A percentile compares a stretch with the other conserved stretches of the same genome.
Conservation (phyloP, 1,284 basidiomycete species). For the Heterobasidion occidentale region DNA sequence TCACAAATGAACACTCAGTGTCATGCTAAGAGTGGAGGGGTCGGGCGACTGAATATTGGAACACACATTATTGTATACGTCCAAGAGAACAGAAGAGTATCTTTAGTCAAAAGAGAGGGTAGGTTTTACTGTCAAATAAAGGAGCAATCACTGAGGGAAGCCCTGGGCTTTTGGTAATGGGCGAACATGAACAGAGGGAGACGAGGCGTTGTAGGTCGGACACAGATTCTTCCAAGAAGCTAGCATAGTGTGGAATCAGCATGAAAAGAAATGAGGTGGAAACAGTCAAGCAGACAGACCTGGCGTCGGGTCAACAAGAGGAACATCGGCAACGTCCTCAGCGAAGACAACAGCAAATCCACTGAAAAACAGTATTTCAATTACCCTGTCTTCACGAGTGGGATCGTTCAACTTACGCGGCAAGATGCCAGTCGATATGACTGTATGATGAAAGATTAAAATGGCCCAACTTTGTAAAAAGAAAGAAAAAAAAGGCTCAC, state of each 20-base stretch:
- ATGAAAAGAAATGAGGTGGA: not conserved
- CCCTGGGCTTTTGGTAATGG: no score
- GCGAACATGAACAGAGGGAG: no score
- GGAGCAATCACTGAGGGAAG: no score
- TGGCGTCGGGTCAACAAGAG: not conserved
- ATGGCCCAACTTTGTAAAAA: not conserved
- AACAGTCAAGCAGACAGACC: not conserved
- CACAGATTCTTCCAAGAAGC: not conserved
- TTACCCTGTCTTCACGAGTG: not conserved
- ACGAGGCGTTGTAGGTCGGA: not conserved
- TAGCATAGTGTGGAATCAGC: not conserved
- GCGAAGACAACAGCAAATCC: not conserved
- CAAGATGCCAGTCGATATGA: constrained; percentile 5
- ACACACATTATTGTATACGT: no score
- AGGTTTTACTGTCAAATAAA: no score
- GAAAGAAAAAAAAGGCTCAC: not conserved
- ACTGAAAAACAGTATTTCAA: not conserved
- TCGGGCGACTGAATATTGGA: no score
- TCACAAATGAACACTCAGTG: no score
- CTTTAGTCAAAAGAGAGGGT: no score
- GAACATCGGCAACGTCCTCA: not conserved
- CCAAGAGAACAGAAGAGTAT: no score
- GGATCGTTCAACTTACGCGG: not conserved
- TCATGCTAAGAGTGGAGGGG: no score
- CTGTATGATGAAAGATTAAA: not conserved